Evolutionary conservation across 2,329 filamentous ascomycete species (phyloP), one percentile per base, ranked within the genome.

Genomic region (Nigrograna mackinnonii): DNA sequence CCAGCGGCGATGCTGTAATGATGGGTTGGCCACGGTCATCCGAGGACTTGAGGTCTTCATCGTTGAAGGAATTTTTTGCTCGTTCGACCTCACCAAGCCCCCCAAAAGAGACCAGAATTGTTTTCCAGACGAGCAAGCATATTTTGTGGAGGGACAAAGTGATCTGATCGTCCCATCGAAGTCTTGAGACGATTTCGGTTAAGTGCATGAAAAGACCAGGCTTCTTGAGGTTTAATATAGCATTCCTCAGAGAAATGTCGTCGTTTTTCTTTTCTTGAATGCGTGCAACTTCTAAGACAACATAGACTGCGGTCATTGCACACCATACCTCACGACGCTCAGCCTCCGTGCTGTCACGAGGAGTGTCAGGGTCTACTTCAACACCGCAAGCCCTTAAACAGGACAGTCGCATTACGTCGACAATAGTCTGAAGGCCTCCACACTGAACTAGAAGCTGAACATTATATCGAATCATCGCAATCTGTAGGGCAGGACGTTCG

Each of bases 1-100:
- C 94, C 9, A 99, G 74, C 4, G 94, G 94, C 2, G 92, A 96
- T 4, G 94, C 92, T 1, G 89, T 95, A 47, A 99, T 92, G 33
- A 88, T 76, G n/a, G 85, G 85, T 53, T 87, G 86, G 37, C 83
- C 81, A 55, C 84, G 84, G 30, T 68, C 71, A 48, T 76, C 71
- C 46, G 79, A 79, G 26, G 80, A 78, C 18, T 79, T 74, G 20
- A 78, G 74, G 11, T 67, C 62, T 4, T 67, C 56, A 52, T 90
- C 84, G 22, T 33, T 79, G 22, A 91, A 83, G 3, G 82, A 84
- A 47, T 77, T 75, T 67, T 96, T 97, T 22, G 89, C 80, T 43
- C 82, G 78, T 21, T 85, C 80, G 14, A 96, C 79, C 50, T 91
- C 85, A 39, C 82, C 68, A 26, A 84, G 84, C 30, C 90, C 89